Evolutionary conservation across 371 early-diverging fungal species (phyloP).

Genomic region (Mortierella sp.): DNA sequence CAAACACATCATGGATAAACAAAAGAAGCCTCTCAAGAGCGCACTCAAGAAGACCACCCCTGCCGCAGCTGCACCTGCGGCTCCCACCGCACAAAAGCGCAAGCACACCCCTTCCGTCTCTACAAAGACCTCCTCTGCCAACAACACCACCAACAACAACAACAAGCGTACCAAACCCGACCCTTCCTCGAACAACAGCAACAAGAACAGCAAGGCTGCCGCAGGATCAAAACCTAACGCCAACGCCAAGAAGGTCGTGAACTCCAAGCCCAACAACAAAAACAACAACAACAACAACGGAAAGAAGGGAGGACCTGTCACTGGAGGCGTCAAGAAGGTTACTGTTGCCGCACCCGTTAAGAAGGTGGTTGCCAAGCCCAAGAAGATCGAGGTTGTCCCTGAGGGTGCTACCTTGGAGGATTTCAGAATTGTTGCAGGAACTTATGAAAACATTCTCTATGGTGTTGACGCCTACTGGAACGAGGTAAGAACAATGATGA

Average conservation of each 20-base stretch:
- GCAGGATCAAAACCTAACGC: constrained; percentile 5
- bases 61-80: neutral
- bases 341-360: constrained; percentile 20
- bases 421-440: constrained; percentile 87
- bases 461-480: constrained; percentile 85
- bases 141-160: constrained; percentile 16
- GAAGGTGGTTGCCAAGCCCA: constrained; percentile 38
- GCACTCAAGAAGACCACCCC: constrained; percentile 48
- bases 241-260: constrained; percentile 21
- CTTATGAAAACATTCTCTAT: constrained; percentile 96
- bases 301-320: constrained; percentile 19
- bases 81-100: constrained; percentile 22
- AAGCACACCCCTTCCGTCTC: constrained; percentile 18
- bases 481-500: constrained; percentile 35
- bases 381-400: constrained; percentile 52
- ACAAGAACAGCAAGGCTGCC: constrained; percentile 6
- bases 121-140: constrained; percentile 15
- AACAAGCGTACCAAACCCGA: constrained; percentile 14
- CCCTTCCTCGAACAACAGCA: constrained; percentile 1
- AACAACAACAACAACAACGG: neutral
- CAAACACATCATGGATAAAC: constrained; percentile 40
- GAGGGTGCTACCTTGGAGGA: constrained; percentile 63
- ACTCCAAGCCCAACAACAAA: neutral
- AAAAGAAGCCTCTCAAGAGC: constrained; percentile 51
- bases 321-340: constrained; percentile 14